Conservation (phyloP, 148 eudicot genomes). For the Cornus controversa region DNA sequence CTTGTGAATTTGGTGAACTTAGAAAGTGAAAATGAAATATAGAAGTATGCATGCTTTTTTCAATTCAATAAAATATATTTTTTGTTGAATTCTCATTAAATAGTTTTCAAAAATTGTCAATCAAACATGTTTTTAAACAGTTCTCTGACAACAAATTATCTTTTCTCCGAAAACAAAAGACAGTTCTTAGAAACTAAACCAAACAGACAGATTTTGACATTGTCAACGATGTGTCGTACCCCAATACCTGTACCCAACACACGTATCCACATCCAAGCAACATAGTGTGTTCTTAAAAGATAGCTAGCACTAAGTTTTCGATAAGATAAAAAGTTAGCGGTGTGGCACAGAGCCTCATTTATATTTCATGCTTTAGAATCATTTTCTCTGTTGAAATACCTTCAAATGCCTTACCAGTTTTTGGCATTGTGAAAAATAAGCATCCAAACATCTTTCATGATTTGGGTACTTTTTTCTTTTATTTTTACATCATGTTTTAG, state of each 20-base stretch:
- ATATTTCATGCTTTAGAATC: neutral
- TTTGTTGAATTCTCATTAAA: no score
- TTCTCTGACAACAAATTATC: no score
- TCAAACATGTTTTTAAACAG: no score
- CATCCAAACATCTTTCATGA: neutral
- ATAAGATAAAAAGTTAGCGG: neutral
- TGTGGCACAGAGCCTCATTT: constrained; percentile 1
- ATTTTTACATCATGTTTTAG: neutral
- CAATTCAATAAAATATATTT: no score
- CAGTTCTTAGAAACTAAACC: neutral
- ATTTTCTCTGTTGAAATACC: neutral
- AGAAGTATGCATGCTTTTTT: no score
- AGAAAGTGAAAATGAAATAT: no score
- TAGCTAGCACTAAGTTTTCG: no score
- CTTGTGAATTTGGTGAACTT: neutral
- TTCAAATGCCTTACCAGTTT: neutral
- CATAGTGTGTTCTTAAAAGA: no score
- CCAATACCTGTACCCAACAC: no score
- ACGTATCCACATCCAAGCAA: no score
- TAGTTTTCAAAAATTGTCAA: no score
- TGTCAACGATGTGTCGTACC: neutral
- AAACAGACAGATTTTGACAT: neutral
- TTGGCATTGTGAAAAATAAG: no score
- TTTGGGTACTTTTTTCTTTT: neutral
- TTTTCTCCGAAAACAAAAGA: neutral